Percentiles rank a stretch among this genome's conserved stretches.
Conservation (phyloP, 139 green algal genomes). For the Chlamydomonas sphaeroides region DNA sequence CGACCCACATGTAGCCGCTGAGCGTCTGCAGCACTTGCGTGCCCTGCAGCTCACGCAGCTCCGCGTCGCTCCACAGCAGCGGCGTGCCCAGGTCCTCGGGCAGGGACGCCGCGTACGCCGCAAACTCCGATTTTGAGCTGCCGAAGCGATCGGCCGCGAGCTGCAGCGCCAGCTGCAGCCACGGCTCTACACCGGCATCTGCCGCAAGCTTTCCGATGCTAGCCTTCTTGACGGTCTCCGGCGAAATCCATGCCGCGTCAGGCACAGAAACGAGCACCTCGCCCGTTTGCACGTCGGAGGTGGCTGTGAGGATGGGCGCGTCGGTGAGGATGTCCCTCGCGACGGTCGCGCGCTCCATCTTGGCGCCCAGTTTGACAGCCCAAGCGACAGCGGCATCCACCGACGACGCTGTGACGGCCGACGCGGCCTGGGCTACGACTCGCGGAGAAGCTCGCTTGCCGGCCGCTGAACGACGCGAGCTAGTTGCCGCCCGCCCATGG, state of each 20-base stretch:
- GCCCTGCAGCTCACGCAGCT: slow-evolving; percentile 69
- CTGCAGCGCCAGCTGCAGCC: slow-evolving; percentile 80
- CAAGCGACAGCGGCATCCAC: slow-evolving; percentile 11
- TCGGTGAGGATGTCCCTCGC: slow-evolving; percentile 38
- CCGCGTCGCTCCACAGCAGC: slow-evolving; percentile 75
- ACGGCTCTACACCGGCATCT: slow-evolving; percentile 66
- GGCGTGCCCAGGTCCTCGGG: slow-evolving; percentile 59
- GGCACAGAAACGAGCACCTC: slow-evolving; percentile 48
- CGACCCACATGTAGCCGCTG: slow-evolving; percentile 74
- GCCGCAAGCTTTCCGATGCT: slow-evolving; percentile 32
- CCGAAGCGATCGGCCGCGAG: slow-evolving; percentile 71
- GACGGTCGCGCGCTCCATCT: slow-evolving; percentile 39
- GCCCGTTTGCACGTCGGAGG: slow-evolving; percentile 44
- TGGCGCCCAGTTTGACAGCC: slow-evolving; percentile 29
- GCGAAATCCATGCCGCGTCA: slow-evolving; percentile 47
- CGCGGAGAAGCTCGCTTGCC: no score
- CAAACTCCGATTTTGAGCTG: slow-evolving; percentile 40
- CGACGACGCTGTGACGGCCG: background rate
- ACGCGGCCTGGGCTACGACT: no score
- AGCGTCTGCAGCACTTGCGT: slow-evolving; percentile 74
- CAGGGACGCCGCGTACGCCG: slow-evolving; percentile 62
- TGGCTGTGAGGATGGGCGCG: slow-evolving; percentile 44
- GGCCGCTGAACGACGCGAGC: no score
- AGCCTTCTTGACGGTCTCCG: slow-evolving; percentile 29
- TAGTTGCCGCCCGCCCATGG: no score